Base-by-base conservation (phyloP, 805 yeast species). In the Ogataea methanolica region DNA sequence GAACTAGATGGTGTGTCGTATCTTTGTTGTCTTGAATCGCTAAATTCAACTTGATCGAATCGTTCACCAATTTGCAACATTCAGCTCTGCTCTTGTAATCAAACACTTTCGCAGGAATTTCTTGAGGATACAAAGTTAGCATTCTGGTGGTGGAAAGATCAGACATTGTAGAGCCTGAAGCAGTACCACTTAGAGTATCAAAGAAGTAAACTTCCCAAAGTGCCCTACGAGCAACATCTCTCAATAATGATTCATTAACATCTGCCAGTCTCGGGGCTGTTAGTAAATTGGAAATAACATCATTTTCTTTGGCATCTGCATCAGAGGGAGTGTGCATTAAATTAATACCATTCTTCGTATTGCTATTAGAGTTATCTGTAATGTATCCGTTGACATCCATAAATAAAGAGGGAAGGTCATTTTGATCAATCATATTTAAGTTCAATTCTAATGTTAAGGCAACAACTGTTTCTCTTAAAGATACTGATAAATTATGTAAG, bases 191-290 rank as follows among this genome's bases (percentile, higher is more conserved):
- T 35, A 76, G 63, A 9, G 77, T 73, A 57, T 77, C 82, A 44
- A 77, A 66, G 54, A 75, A 77, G 54, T 73, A 72, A 6, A 75
- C 55, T 47, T 77, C 82, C 82, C 82, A 77, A 50, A 75, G 70
- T 11, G 75, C 67, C 47, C 79, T 63, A 46, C 82, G 65, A 5
- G 72, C 72, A 37, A 66, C 57, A 47, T 70, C 71, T 34, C 55
- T 56, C 9, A 64, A 39, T 8, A 63, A 54, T 6, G 46, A 41
- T 19, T 49, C 45, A 0, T 66, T 61, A 3, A 63, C 51, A 15
- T 47, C 47, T 2, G 42, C 29, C 2, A 59, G 50, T 41, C 70
- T 49, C 22, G 47, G 44, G n/a, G 58, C 33, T 1, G 46, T 34
- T 12, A 55, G 44, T 19, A 62, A 37, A 1, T 46, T 46, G 16